Evolutionary conservation across 306 rosid species (phyloP).

Genomic region (Prunus campanulata): DNA sequence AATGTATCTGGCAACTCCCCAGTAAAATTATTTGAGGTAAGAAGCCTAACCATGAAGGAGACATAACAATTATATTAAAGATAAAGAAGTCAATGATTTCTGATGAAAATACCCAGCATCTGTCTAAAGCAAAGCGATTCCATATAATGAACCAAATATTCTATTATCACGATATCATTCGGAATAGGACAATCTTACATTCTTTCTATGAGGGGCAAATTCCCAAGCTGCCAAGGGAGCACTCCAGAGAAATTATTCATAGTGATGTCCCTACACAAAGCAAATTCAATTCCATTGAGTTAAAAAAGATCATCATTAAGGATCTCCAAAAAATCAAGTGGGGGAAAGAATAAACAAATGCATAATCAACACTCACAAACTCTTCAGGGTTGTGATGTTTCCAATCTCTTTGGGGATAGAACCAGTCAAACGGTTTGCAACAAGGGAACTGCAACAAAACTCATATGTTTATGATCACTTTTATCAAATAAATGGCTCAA

Average conservation of each 20-base stretch:
- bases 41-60: constrained; percentile 29
- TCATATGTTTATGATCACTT: not conserved
- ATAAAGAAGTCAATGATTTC: not conserved
- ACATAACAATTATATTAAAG: not conserved
- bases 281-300: too few relatives aligned
- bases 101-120: too few relatives aligned
- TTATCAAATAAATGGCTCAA: not conserved
- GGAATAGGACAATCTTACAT: too few relatives aligned
- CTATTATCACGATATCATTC: not conserved
- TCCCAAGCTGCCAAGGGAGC: too few relatives aligned
- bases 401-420: constrained; percentile 63
- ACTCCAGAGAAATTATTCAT: too few relatives aligned
- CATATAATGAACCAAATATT: not conserved
- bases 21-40: constrained; percentile 60
- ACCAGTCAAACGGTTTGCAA: constrained; percentile 66
- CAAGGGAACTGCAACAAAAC: constrained; percentile 45
- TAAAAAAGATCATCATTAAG: too few relatives aligned
- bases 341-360: too few relatives aligned
- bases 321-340: too few relatives aligned
- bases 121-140: not conserved
- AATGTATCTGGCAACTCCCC: constrained; percentile 64
- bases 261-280: too few relatives aligned
- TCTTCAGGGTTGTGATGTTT: constrained; percentile 54
- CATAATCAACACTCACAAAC: constrained; percentile 50
- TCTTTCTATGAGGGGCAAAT: too few relatives aligned